phyloP scores from a whole-genome alignment of 352 stramenopile genomes.

The Aphanomyces cochlioides region DNA sequence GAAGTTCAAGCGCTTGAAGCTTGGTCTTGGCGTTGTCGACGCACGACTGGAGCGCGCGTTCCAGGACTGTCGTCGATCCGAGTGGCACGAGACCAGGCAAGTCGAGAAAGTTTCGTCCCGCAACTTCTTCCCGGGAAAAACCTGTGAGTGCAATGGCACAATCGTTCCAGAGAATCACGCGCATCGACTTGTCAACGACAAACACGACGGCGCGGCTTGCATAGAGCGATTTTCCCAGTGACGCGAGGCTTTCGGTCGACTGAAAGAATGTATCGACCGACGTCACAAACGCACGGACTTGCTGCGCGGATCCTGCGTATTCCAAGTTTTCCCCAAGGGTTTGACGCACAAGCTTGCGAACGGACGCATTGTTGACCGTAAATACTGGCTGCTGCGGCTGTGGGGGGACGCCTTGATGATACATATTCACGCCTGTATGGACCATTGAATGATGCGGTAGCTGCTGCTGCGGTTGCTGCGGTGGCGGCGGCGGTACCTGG shows the following conservation, averaged over 20 bases:
- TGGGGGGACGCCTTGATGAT: not conserved
- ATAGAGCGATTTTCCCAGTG: slow-evolving; percentile 80
- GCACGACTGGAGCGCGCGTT: slow-evolving; percentile 48
- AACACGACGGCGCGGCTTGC: slow-evolving; percentile 70
- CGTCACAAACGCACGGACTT: slow-evolving; percentile 70
- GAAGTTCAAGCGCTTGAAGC: slow-evolving; percentile 32
- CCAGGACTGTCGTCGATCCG: slow-evolving; percentile 47
- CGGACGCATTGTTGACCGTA: slow-evolving; percentile 23
- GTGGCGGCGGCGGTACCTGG: slow-evolving; percentile 3
- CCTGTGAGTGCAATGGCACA: slow-evolving; percentile 63
- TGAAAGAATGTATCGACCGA: slow-evolving; percentile 71
- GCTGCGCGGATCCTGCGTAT: slow-evolving; percentile 48
- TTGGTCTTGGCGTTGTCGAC: slow-evolving; percentile 16
- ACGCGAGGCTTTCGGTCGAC: slow-evolving; percentile 70
- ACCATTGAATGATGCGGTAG: not conserved
- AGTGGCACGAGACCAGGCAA: slow-evolving; percentile 65
- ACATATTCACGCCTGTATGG: not conserved
- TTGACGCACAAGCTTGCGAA: slow-evolving; percentile 68
- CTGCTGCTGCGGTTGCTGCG: slow-evolving; percentile 1
- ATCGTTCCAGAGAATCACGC: slow-evolving; percentile 85
- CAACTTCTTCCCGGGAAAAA: slow-evolving; percentile 79
- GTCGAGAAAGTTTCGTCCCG: slow-evolving; percentile 66
- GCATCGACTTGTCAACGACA: slow-evolving; percentile 79
- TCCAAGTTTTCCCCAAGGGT: slow-evolving; percentile 74
- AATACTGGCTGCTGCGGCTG: not conserved